Evolutionary conservation across 129 eudicot genomes (phyloP), one percentile per base, ranked within the genome.

Genomic region (Rutidosis leptorrhynchoides): DNA sequence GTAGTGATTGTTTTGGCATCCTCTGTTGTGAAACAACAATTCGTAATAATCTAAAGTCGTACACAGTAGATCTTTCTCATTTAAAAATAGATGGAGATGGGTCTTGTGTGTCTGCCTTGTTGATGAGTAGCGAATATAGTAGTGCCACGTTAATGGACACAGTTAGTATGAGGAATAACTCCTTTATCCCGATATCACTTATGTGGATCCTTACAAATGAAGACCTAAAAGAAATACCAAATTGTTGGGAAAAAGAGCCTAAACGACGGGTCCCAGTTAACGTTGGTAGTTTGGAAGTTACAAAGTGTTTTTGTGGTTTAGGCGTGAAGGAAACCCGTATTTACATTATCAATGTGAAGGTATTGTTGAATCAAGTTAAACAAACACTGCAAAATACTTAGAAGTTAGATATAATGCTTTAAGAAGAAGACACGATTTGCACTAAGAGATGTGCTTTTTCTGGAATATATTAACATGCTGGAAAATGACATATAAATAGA

Each of bases 31-130:
- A 1, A 5, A 35, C 43, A 35, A 9, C 24, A 21, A 16, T 72
- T 62, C 70, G 70, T 33, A 21, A 16, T 62, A 25, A 72, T 72
- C 32, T 72, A 10, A 30, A 33, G 57, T 33, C 30, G 7, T 69
- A 55, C 56, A 56, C 22, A 1, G 12, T 69, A 6, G 64, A 69
- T 20, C 54, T 69, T 42, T 20, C 64, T 5, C 21, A 24, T 8
- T 62, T 70, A 37, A 3, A 57, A 1, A 19, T 24, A 8, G 26
- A 28, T 19, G 64, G 40, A 54, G 32, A 71, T 35, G 76, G 32
- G 8, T 71, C 35, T 37, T 58, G 74, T 24, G 65, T 7, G 40
- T 35, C 43, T 56, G 67, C 74, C 17, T 69, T 35, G 2, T 56
- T 56, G 21, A 22, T 37, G 40, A 19, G 40, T 16, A 32, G 56